Percentiles rank a stretch among this genome's conserved stretches.
These are phyloP conservation scores for Claviceps quebecensis DNA, from an alignment of 2,329 filamentous ascomycete species.

Conservation along the genomic window DNA sequence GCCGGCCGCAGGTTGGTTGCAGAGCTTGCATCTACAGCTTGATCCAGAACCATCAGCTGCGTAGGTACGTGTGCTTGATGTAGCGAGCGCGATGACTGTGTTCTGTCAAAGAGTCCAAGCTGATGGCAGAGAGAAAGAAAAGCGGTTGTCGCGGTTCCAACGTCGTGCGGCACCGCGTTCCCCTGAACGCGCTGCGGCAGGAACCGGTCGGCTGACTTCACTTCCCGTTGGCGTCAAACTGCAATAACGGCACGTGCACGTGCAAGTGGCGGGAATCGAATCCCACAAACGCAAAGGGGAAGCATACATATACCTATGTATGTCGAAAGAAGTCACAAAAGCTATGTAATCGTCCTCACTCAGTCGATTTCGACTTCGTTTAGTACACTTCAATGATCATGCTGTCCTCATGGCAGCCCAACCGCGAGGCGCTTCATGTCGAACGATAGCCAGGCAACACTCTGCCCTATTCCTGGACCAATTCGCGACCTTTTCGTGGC, in stretches of 20 bases:
- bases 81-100: neutral
- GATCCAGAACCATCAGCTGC: neutral
- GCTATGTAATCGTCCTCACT: too few relatives aligned
- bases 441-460: too few relatives aligned
- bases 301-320: neutral
- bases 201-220: neutral
- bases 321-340: too few relatives aligned
- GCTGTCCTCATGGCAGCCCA: too few relatives aligned
- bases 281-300: neutral
- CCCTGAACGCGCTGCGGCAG: neutral
- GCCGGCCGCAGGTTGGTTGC: neutral
- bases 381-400: too few relatives aligned
- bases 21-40: neutral
- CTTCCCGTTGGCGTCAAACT: neutral
- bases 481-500: too few relatives aligned
- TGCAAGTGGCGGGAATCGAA: neutral
- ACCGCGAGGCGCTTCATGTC: too few relatives aligned
- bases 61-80: neutral
- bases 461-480: too few relatives aligned
- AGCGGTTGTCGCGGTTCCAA: neutral
- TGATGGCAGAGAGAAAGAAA: neutral
- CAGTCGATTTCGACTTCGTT: too few relatives aligned
- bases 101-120: neutral
- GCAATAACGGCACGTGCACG: neutral
- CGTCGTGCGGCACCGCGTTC: neutral